Conservation (phyloP, 2,329 filamentous ascomycete species). For the Tolypocladium ovalisporum region DNA sequence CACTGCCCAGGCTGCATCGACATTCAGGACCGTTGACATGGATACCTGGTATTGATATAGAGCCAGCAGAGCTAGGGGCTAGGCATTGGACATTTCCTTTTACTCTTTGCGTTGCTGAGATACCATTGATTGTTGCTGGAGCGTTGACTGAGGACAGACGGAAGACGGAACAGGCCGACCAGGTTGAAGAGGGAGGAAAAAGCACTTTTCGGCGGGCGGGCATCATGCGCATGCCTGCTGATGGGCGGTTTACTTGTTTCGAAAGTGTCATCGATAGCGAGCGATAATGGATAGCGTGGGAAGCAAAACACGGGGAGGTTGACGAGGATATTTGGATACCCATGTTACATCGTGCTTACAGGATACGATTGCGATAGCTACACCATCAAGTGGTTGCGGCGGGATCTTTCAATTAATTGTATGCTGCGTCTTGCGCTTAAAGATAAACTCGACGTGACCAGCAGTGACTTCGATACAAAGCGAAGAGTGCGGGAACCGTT, state of each 20-base stretch:
- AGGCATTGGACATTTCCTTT: neutral
- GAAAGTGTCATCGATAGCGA: neutral
- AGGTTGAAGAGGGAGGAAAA: neutral
- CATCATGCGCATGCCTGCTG: neutral
- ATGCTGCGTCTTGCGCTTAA: neutral
- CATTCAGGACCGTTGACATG: neutral
- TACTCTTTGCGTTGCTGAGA: neutral
- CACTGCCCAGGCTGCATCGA: neutral
- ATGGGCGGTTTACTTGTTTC: neutral
- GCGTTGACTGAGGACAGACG: neutral
- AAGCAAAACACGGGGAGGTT: neutral
- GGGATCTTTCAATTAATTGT: neutral
- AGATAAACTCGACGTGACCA: neutral
- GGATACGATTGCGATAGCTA: neutral
- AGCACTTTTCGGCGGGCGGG: neutral
- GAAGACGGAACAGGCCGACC: neutral
- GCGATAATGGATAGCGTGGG: neutral
- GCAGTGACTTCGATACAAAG: too few species aligned
- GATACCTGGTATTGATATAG: neutral
- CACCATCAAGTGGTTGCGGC: neutral
- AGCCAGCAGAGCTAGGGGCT: neutral
- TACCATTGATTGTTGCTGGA: neutral
- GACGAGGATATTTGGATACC: neutral
- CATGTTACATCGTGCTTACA: neutral
- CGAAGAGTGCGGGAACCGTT: too few species aligned